Base-by-base conservation (phyloP, 345 rosid species). In the Gossypium australe region DNA sequence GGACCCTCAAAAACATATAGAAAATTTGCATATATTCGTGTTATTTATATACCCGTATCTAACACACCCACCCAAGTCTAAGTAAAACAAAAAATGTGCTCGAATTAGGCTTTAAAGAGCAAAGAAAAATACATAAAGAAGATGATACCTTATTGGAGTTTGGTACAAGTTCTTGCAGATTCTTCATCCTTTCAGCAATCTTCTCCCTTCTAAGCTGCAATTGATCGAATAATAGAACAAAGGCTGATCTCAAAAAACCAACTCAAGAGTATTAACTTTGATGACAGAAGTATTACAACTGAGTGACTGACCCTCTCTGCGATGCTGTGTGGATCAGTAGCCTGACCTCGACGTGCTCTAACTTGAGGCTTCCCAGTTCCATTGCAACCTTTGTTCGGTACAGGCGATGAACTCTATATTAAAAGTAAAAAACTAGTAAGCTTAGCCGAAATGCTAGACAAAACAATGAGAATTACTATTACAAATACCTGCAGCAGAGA, bases 271-370 rank as follows among this genome's bases (percentile, higher is more conserved):
- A 69, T 27, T 16, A 74, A 41, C 55, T 68, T 22, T 13, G 64
- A 75, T 49, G 14, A 49, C 29, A 9, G 27, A 74, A n/a, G 61
- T 18, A 57, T 12, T 22, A 3, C 9, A 11, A 22, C 22, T 12
- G 12, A 56, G 25, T 58, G 29, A 53, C 80, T 61, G 64, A 86
- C 92, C 79, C 90, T 86, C 70, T 88, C 90, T 17, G 92, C 92
- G 14, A 88, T 85, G 83, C 92, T 88, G 76, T 88, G 92, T 51
- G 92, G 89, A 66, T 86, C 92, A 38, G 92, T 88, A 55, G 92
- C 92, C 78, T 86, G 92, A 68, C 92, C 92, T 80, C 89, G 84
- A 29, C 92, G 83, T 56, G 92, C 92, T 80, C 90, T 85, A 29
- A 78, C 79, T 58, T 86, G 81, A 73, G 86, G 81, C 81, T 84